Evolutionary conservation across 352 stramenopile genomes (phyloP).

Genomic region (Phytophthora fragariae): DNA sequence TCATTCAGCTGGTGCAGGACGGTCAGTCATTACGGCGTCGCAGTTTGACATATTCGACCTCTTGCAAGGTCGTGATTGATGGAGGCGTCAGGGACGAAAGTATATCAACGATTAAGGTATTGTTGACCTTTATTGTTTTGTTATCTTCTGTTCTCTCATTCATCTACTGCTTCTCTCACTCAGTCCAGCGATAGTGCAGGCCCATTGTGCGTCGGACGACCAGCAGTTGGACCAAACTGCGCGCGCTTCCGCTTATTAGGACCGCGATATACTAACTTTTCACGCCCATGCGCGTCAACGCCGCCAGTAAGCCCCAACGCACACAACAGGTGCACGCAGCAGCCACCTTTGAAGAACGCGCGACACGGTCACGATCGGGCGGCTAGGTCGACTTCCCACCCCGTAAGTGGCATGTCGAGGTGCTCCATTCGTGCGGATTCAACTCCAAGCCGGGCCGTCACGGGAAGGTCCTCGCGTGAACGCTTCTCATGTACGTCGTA

Average conservation of each 20-base stretch:
- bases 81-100: no score
- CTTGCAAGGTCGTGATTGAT: no score
- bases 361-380: conserved; percentile 2
- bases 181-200: background rate
- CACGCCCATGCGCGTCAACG: conserved; percentile 1
- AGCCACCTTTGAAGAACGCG: conserved; percentile 8
- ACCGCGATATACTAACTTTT: conserved; percentile 8
- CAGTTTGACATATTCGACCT: no score
- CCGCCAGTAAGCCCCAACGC: background rate
- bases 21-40: no score
- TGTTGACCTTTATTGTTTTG: no score
- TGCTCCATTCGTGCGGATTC: conserved; percentile 14
- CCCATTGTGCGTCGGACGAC: background rate
- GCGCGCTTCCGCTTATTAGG: conserved; percentile 16
- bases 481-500: conserved; percentile 1
- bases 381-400: conserved; percentile 4
- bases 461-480: conserved; percentile 2
- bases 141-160: no score
- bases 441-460: conserved; percentile 1
- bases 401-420: background rate
- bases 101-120: no score
- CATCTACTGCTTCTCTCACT: no score
- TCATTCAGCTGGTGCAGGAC: no score
- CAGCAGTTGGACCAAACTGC: background rate
- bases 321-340: conserved; percentile 22